Conservation (phyloP, 1,284 basidiomycete species). For the Paramarasmius palmivorus region DNA sequence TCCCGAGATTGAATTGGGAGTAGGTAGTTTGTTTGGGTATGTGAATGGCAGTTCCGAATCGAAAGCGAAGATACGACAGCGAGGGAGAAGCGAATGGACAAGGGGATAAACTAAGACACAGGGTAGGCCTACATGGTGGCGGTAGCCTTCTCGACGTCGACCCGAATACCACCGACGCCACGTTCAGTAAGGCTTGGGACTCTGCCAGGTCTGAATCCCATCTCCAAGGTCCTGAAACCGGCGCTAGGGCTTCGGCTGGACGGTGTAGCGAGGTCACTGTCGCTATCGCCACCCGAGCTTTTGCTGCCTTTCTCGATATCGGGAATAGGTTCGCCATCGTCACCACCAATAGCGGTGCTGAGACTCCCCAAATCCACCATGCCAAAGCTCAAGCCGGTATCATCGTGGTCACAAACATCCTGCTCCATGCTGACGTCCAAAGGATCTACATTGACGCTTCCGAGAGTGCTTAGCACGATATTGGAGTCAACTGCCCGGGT, state of each 20-base stretch:
- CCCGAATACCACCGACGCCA: constrained; percentile 53
- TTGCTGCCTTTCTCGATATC: constrained; percentile 31
- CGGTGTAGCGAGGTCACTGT: constrained; percentile 6
- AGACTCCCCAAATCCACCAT: constrained; percentile 41
- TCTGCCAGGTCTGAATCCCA: constrained; percentile 38
- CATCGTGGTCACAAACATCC: constrained; percentile 57
- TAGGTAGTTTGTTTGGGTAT: too few species aligned
- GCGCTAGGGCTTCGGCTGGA: constrained; percentile 47
- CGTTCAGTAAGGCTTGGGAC: constrained; percentile 31
- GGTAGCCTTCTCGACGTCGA: constrained; percentile 67
- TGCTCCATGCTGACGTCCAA: constrained; percentile 46
- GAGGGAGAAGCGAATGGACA: not conserved
- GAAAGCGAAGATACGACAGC: not conserved
- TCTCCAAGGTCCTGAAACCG: constrained; percentile 52
- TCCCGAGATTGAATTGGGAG: too few species aligned
- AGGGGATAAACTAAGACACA: not conserved
- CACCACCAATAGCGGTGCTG: constrained; percentile 47
- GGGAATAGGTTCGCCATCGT: constrained; percentile 46
- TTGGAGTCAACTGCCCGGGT: constrained; percentile 53
- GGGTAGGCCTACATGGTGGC: constrained; percentile 38
- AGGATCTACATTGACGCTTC: constrained; percentile 57
- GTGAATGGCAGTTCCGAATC: too few species aligned
- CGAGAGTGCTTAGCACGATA: constrained; percentile 67
- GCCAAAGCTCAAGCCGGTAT: constrained; percentile 45
- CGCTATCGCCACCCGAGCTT: constrained; percentile 13